Evolutionary conservation across 768 basidiomycete genomes (phyloP), one percentile per base, ranked within the genome.

Genomic region (Auricularia heimuer): DNA sequence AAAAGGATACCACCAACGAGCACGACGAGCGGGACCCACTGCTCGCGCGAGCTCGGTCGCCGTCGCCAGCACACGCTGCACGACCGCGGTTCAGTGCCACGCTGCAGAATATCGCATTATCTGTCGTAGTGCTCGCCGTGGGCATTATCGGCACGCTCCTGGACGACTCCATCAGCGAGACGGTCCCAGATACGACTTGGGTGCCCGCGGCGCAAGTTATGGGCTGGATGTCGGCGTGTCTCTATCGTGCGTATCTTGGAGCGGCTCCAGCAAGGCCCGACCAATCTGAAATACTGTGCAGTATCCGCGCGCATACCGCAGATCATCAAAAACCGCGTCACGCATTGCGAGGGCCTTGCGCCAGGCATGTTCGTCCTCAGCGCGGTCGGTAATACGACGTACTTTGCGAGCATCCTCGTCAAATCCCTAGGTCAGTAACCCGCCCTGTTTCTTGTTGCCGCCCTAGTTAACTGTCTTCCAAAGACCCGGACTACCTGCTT

Each of bases 281-380:
- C 10, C 11, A 4, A 18, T 18, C 18, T 21, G 47, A 16, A 29
- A 14, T 1, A 24, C 0, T 24, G 14, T 60, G 8, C 29, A 60
- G 56, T 60, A 0, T 60, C 29, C 12, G 56, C 56, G 11, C 56
- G 56, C 8, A 34, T 60, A 4, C 56, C 56, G 1, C 56, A 60
- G 56, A 60, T 60, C 2, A 12, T 60, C 14, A 60, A 60, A 24
- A 60, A 60, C 34, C 56, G 56, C 24, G 33, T 33, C 29, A 60
- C 56, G 4, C 56, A 35, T 35, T 60, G 56, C 56, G 56, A 60
- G 33, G 56, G 56, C 33, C 56, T 60, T 18, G 56, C 56, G 56
- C 24, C 56, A 7, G 56, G 56, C 56, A 60, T 60, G 56, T 60
- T 60, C 56, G 34, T 60, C 24, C 34, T 60, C 24, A 60, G 56